Evolutionary conservation across 164 flowering plant species (phyloP).

Genomic region (Macadamia tetraphylla): DNA sequence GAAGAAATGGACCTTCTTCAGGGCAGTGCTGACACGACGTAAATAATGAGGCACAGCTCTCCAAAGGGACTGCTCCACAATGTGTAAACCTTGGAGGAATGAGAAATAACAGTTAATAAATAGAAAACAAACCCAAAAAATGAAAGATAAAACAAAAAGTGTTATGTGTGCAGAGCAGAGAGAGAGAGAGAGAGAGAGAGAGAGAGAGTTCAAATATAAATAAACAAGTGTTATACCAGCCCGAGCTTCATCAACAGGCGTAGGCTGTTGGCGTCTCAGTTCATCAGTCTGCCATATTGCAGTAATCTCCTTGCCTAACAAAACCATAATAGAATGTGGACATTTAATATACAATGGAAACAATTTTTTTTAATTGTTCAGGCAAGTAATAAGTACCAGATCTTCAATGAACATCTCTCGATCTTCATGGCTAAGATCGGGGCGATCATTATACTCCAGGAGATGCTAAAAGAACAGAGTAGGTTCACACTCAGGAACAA

Average conservation of each 20-base stretch:
- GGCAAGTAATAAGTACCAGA: slow-evolving; percentile 45
- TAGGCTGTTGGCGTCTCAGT: slow-evolving; percentile 86
- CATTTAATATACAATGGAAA: background rate
- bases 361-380: background rate
- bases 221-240: slow-evolving; percentile 49
- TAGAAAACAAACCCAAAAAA: slow-evolving; percentile 1
- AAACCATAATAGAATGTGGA: background rate
- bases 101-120: slow-evolving; percentile 2
- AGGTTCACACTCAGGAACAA: slow-evolving; percentile 9
- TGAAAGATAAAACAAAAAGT: no score
- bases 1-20: slow-evolving; percentile 60
- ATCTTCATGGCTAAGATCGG: slow-evolving; percentile 80
- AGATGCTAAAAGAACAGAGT: slow-evolving; percentile 55
- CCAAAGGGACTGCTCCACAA: slow-evolving; percentile 97
- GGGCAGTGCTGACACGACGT: slow-evolving; percentile 88
- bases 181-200: background rate
- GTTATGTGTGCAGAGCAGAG: no score
- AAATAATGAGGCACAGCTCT: slow-evolving; percentile 88
- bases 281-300: slow-evolving; percentile 97
- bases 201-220: slow-evolving; percentile 2
- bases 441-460: slow-evolving; percentile 72
- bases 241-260: slow-evolving; percentile 96
- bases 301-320: slow-evolving; percentile 84
- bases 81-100: slow-evolving; percentile 57
- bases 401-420: slow-evolving; percentile 84